Evolutionary conservation across 2,329 filamentous ascomycete genomes (phyloP).

Genomic region (Colletotrichum sidae): DNA sequence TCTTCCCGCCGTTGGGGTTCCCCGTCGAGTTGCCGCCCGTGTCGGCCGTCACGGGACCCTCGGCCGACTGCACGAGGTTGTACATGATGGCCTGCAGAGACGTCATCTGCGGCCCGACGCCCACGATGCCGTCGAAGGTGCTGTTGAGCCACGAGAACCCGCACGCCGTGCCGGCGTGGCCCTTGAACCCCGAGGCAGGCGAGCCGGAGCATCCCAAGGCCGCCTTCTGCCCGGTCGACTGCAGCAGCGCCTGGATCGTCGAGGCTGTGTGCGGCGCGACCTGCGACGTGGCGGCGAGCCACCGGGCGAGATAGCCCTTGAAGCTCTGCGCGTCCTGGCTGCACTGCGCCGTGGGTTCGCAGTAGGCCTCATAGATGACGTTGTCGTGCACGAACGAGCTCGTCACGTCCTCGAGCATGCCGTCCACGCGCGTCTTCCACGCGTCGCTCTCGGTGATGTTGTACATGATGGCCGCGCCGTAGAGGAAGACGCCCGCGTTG

Average conservation of each 20-base stretch:
- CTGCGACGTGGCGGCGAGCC: slow-evolving; percentile 71
- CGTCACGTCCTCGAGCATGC: slow-evolving; percentile 63
- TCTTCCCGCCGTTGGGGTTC: slow-evolving; percentile 43
- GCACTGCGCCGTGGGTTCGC: slow-evolving; percentile 71
- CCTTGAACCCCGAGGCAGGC: slow-evolving; percentile 64
- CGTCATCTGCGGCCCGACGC: slow-evolving; percentile 68
- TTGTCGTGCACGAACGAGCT: slow-evolving; percentile 63
- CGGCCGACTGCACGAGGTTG: slow-evolving; percentile 55
- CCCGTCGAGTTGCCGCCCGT: slow-evolving; percentile 65
- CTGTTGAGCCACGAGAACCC: slow-evolving; percentile 71
- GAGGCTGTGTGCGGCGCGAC: slow-evolving; percentile 69
- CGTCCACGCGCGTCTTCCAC: slow-evolving; percentile 70
- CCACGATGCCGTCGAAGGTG: slow-evolving; percentile 57
- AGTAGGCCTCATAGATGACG: slow-evolving; percentile 74
- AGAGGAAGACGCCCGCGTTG: slow-evolving; percentile 75
- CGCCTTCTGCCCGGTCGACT: slow-evolving; percentile 68
- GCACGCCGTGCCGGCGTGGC: slow-evolving; percentile 61
- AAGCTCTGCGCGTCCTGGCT: slow-evolving; percentile 78
- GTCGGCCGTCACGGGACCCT: slow-evolving; percentile 56
- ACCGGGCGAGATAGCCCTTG: slow-evolving; percentile 77
- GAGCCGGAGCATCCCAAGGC: slow-evolving; percentile 70
- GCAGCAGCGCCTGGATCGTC: slow-evolving; percentile 67
- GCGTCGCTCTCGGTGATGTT: slow-evolving; percentile 64
- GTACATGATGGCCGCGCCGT: slow-evolving; percentile 70
- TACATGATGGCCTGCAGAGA: slow-evolving; percentile 65